Evolutionary conservation across 2,329 filamentous ascomycete genomes (phyloP).

Genomic region (Malbranchea zuffiana): DNA sequence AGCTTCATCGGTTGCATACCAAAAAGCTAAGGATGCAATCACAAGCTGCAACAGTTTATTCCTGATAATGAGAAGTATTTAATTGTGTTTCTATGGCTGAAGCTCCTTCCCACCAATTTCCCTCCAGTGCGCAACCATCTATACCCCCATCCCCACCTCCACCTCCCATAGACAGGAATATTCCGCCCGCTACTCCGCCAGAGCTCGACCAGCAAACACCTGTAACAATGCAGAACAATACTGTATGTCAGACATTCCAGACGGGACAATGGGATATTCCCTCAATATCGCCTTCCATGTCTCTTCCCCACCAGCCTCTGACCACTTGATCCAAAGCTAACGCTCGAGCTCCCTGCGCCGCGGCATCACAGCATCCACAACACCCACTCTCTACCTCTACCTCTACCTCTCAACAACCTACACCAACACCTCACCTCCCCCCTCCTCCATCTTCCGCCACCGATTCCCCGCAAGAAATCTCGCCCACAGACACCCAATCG

Average conservation of each 20-base stretch:
- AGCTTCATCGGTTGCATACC: too few relatives aligned
- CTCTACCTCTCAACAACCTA: neutral
- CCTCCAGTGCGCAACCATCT: conserved; percentile 2
- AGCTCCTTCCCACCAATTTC: conserved; percentile 1
- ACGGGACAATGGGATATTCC: too few relatives aligned
- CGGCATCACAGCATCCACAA: conserved; percentile 1
- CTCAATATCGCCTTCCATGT: too few relatives aligned
- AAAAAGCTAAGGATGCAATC: neutral
- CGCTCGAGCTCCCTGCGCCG: neutral
- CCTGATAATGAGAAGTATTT: conserved; percentile 1
- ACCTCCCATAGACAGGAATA: neutral
- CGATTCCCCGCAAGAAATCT: conserved; percentile 2
- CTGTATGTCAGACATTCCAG: conserved; percentile 8
- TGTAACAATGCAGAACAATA: conserved; percentile 10
- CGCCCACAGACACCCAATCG: too few relatives aligned
- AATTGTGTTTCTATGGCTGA: conserved; percentile 10
- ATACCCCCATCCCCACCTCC: neutral
- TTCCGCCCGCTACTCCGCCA: neutral
- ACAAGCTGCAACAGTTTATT: conserved; percentile 1
- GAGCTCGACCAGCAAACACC: conserved; percentile 4
- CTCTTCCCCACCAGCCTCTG: neutral
- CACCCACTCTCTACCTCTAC: conserved; percentile 4
- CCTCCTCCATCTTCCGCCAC: conserved; percentile 1
- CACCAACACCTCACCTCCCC: conserved; percentile 1
- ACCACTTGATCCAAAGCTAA: too few relatives aligned